A percentile compares a stretch with the other conserved stretches of the same genome.
Conservation (phyloP, 495 filamentous ascomycete species). For the Apiosordaria backusii region DNA sequence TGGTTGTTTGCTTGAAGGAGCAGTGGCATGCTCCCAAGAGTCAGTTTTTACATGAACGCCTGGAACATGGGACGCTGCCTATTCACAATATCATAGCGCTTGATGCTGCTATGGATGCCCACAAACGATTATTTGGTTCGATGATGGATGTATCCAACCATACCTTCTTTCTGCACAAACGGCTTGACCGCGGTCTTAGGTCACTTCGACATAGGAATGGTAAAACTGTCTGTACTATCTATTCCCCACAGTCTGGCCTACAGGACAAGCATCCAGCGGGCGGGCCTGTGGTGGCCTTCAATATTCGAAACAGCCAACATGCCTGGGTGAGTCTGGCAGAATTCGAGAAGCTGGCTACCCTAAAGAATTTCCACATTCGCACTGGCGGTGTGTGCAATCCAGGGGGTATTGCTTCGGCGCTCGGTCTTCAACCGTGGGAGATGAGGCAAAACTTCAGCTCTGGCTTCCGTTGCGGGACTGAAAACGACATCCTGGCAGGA, state of each 20-base stretch:
- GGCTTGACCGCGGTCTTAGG: constrained; percentile 56
- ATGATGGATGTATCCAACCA: constrained; percentile 73
- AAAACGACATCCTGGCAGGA: constrained; percentile 74
- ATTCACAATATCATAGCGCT: constrained; percentile 86
- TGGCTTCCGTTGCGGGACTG: constrained; percentile 74
- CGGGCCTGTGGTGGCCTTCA: constrained; percentile 83
- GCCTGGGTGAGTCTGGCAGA: constrained; percentile 77
- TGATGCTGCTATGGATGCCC: constrained; percentile 65
- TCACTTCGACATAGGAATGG: constrained; percentile 66
- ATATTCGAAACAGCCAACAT: constrained; percentile 62
- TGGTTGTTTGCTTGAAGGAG: constrained; percentile 58
- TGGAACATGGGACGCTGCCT: constrained; percentile 89
- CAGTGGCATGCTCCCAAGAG: constrained; percentile 73
- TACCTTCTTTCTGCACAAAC: constrained; percentile 59
- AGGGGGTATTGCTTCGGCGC: constrained; percentile 68
- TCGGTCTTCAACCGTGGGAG: constrained; percentile 71
- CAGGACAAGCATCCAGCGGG: constrained; percentile 35
- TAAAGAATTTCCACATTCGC: constrained; percentile 75
- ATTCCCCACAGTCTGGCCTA: constrained; percentile 44
- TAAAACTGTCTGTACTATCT: constrained; percentile 60
- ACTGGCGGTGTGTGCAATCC: constrained; percentile 91
- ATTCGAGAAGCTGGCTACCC: constrained; percentile 74
- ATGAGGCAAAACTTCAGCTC: constrained; percentile 76
- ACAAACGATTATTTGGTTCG: constrained; percentile 64
- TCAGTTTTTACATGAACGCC: constrained; percentile 66